phyloP scores from a whole-genome alignment of 495 filamentous ascomycete genomes.

The Staphylotrichum longicolle region DNA sequence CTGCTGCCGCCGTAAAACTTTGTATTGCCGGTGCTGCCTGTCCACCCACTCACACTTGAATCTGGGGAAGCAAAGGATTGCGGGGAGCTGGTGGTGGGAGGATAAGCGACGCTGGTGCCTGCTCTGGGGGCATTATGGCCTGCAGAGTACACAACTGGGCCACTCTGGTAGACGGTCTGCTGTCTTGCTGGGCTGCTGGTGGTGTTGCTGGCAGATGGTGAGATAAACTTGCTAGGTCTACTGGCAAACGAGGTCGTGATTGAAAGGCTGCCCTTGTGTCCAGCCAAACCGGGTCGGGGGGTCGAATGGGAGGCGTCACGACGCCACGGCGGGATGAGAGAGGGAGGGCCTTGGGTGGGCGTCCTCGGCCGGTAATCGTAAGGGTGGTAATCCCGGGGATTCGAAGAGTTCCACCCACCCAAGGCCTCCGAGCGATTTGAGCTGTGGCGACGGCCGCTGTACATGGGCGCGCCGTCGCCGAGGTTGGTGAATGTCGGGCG shows the following conservation, averaged over 20 bases:
- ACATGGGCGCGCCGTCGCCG: not conserved
- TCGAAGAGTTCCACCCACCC: not conserved
- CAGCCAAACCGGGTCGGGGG: not conserved
- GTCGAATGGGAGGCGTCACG: not conserved
- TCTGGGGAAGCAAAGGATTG: not conserved
- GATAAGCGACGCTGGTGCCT: not conserved
- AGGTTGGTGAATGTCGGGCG: constrained; percentile 13
- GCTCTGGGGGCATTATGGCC: not conserved
- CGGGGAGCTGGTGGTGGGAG: not conserved
- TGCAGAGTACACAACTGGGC: not conserved
- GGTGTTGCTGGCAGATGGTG: not conserved
- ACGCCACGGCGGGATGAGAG: constrained; percentile 8
- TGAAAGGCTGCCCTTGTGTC: not conserved
- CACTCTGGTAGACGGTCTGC: not conserved
- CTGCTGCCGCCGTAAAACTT: too few species aligned
- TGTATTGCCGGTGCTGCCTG: too few species aligned
- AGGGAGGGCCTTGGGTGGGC: not conserved
- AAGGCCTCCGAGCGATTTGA: not conserved
- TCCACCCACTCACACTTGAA: not conserved
- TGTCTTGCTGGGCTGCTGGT: not conserved
- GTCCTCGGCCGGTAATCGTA: not conserved
- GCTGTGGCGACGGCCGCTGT: not conserved
- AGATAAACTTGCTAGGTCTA: not conserved
- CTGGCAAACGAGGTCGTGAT: not conserved
- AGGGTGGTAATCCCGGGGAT: not conserved